phyloP scores from a whole-genome alignment of 2,329 filamentous ascomycete species.

The Remersonia thermophila region DNA sequence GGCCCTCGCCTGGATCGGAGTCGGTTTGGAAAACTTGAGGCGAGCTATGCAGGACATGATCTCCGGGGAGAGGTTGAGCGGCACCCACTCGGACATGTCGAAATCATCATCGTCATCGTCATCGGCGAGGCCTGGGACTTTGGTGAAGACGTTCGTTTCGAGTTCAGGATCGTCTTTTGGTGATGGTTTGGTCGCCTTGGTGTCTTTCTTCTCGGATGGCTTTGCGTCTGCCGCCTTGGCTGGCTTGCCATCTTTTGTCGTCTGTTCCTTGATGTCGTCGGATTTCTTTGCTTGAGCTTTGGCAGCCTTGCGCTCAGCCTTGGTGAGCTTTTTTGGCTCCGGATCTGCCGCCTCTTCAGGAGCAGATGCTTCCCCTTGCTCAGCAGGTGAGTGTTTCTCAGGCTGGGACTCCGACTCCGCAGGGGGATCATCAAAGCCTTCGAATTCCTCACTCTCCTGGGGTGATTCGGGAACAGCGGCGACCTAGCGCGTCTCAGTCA shows the following conservation, averaged over 20 bases:
- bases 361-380: slow-evolving; percentile 18
- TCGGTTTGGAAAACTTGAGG: slow-evolving; percentile 70
- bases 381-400: slow-evolving; percentile 19
- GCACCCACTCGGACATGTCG: slow-evolving; percentile 68
- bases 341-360: too few species aligned
- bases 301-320: too few species aligned
- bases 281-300: too few species aligned
- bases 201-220: slow-evolving; percentile 16
- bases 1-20: slow-evolving; percentile 63
- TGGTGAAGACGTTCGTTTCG: slow-evolving; percentile 40
- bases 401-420: slow-evolving; percentile 1
- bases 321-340: slow-evolving; percentile 3
- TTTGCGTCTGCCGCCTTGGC: slow-evolving; percentile 19
- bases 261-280: not conserved
- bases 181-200: slow-evolving; percentile 24
- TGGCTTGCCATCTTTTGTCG: slow-evolving; percentile 9
- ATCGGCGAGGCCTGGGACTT: slow-evolving; percentile 40
- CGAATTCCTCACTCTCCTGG: slow-evolving; percentile 22
- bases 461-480: slow-evolving; percentile 13
- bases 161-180: slow-evolving; percentile 27
- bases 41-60: slow-evolving; percentile 64
- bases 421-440: slow-evolving; percentile 22
- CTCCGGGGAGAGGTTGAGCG: slow-evolving; percentile 58
- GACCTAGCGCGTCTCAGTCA: slow-evolving; percentile 19
- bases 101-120: slow-evolving; percentile 44